These are phyloP conservation scores for Rhododendron ferrugineum DNA, from an alignment of 148 eudicot species.

Conservation along the genomic window DNA sequence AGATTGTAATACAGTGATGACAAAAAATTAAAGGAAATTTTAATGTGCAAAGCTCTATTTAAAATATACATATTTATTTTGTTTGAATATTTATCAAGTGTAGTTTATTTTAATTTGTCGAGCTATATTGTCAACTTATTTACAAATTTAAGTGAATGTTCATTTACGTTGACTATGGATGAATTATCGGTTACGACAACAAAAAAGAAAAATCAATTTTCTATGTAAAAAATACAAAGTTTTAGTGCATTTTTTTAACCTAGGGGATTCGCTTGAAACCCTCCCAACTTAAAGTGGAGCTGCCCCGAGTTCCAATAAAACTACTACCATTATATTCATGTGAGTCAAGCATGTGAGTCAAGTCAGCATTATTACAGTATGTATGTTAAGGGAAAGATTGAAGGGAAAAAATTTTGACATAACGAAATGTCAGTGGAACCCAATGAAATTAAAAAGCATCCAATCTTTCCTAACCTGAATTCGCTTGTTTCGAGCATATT, in stretches of 20 bases:
- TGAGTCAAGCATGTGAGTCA: background rate
- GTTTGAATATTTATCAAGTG: too few relatives aligned
- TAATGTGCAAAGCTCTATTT: too few relatives aligned
- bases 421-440: background rate
- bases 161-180: too few relatives aligned
- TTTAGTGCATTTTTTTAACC: background rate
- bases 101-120: too few relatives aligned
- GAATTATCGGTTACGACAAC: background rate
- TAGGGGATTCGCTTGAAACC: background rate
- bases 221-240: background rate
- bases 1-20: too few relatives aligned
- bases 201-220: too few relatives aligned
- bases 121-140: too few relatives aligned
- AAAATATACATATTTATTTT: too few relatives aligned
- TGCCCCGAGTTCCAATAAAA: background rate
- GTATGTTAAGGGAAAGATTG: background rate
- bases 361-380: background rate
- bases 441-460: background rate
- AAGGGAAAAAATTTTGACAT: background rate
- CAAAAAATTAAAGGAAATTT: too few relatives aligned
- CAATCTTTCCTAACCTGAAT: constrained; percentile 54
- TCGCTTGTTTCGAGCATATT: constrained; percentile 89
- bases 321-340: background rate
- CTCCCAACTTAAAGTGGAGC: background rate
- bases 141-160: too few relatives aligned